Base-by-base conservation (phyloP, 1,284 basidiomycete species). In the Moesziomyces globuligerus region DNA sequence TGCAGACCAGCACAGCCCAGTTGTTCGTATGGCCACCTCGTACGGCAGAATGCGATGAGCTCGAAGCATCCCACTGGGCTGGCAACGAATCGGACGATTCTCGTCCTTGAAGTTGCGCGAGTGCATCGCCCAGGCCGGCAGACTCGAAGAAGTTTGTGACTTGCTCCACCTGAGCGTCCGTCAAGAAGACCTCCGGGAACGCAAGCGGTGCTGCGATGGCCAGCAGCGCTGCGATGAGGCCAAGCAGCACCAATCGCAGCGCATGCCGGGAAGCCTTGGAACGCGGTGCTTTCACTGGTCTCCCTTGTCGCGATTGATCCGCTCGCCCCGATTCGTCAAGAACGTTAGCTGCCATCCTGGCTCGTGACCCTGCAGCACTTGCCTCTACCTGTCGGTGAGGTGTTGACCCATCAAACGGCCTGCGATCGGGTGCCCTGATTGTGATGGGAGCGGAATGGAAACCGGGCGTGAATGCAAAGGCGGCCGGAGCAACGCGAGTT, bases 1-100 rank as follows among this genome's bases (percentile, higher is more conserved):
- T 87, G 78, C 92, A 94, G 1, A 98, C 94, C 23, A 98, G 86
- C 1, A 99, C 94, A 0, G 95, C 95, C 95, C 95, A 98, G 83
- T 98, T 98, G 81, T 98, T 98, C 3, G 95, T 82, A 43, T 83
- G 81, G 7, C 75, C 66, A 0, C 70, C 62, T 6, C 50, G 47
- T 0, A 61, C 13, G 13, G 29, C 10, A 32, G 29, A 3, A 11
- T 32, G 29, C 29, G 29, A 32, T 32, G 29, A 32, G 29, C 13
- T 32, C 17, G 29, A 32, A 15, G 10, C 29, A 32, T 32, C 13
- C 29, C 29, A 32, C 29, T 32, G 29, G 13, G 13, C 13, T 15
- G 29, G 2, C 29, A 11, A 32, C 29, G 6, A 46, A 1, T 3
- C 21, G 21, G 21, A n/a, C 11, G 41, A n/a, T 5, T 49, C 47